Base-by-base conservation (phyloP, 306 rosid species). In the Aeschynomene evenia region DNA sequence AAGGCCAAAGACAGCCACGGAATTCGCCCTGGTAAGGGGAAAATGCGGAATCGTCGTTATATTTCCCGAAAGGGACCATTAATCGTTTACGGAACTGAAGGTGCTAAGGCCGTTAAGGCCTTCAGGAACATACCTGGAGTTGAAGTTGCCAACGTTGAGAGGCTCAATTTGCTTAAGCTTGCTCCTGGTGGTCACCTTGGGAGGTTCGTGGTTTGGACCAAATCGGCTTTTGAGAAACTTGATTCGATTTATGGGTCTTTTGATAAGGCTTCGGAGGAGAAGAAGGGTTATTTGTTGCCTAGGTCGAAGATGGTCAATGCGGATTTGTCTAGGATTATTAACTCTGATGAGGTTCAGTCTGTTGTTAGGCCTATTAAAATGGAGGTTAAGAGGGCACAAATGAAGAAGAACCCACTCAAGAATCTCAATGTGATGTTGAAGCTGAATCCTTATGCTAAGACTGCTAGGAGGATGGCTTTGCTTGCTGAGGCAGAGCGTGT, bases 101-200 rank as follows among this genome's bases (percentile, higher is more conserved):
- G 98, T 0, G 91, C 96, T 0, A 92, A 89, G 56, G 86, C 85
- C 0, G 98, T 92, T 6, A 92, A 92, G 76, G 90, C 96, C 1
- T 92, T 92, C 58, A 39, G 96, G 1, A 92, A 92, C 56, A 70
- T 92, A 4, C 92, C 98, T 0, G 98, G 98, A 0, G 84, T 92
- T 7, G 98, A 92, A 6, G 57, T 92, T 0, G 79, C 85, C 0
- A 89, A 89, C 36, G 96, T 92, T 0, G 96, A 89, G 72, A 85
- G 98, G 81, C 70, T 92, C 1, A 89, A 85, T 37, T 75, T 89
- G 15, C 55, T 92, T 55, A 92, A 85, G 67, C 83, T 92, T 0
- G 98, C 98, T 0, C 98, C 98, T 0, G 98, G 95, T 45, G 98
- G 98, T 9, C 98, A 92, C 63, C 84, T 92, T 0, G 96, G 96